These are phyloP conservation scores for Cytospora chrysosperma DNA, from an alignment of 2,329 filamentous ascomycete species.

Conservation along the genomic window DNA sequence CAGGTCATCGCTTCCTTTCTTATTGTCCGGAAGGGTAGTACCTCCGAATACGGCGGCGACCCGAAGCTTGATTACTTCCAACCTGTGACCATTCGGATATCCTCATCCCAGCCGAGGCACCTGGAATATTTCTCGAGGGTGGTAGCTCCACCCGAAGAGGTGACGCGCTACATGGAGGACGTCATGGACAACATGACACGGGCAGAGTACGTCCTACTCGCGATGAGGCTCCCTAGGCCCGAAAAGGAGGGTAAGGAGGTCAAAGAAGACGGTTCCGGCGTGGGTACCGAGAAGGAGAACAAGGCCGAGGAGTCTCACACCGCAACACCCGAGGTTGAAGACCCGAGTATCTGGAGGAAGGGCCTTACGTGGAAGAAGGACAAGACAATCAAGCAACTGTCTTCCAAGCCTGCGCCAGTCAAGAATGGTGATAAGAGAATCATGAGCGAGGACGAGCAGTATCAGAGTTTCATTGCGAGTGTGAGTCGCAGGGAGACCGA, in stretches of 20 bases:
- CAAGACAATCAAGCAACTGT: conserved; percentile 19
- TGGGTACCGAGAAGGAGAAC: conserved; percentile 26
- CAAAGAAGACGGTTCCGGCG: conserved; percentile 32
- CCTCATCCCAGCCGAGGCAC: conserved; percentile 52
- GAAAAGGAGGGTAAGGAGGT: conserved; percentile 37
- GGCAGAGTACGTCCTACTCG: conserved; percentile 65
- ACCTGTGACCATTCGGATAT: conserved; percentile 65
- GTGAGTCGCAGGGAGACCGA: conserved; percentile 21
- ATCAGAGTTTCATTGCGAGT: conserved; percentile 24
- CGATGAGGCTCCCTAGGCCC: conserved; percentile 61
- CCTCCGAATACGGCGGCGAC: conserved; percentile 64
- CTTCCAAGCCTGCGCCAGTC: conserved; percentile 7
- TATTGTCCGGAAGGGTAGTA: conserved; percentile 69
- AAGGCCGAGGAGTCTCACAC: conserved; percentile 20
- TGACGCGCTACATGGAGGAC: conserved; percentile 66
- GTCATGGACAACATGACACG: conserved; percentile 69
- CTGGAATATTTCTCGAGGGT: conserved; percentile 61
- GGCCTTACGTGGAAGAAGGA: conserved; percentile 25
- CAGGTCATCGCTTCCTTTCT: conserved; percentile 74
- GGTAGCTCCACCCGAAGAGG: conserved; percentile 62
- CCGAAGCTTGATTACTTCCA: conserved; percentile 71
- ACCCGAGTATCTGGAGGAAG: conserved; percentile 13
- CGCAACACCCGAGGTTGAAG: conserved; percentile 30
- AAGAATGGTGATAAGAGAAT: conserved; percentile 10
- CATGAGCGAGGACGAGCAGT: conserved; percentile 20